These are phyloP conservation scores for Nemophila menziesii DNA, from an alignment of 257 asterid species.

Conservation along the genomic window DNA sequence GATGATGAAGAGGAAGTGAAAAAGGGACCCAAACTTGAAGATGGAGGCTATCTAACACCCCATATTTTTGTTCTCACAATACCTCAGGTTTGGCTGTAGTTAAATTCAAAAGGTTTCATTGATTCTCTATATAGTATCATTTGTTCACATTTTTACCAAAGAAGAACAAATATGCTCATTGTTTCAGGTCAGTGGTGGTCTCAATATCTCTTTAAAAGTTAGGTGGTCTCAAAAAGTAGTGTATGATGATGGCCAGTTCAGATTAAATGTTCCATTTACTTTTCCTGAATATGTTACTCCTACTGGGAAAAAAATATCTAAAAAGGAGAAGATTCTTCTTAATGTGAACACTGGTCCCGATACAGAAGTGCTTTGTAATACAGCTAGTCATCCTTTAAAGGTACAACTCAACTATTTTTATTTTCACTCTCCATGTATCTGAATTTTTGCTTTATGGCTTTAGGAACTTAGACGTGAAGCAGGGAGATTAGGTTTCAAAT, in stretches of 20 bases:
- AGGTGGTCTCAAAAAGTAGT: slow-evolving; percentile 85
- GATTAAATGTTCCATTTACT: slow-evolving; percentile 63
- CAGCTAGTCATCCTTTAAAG: slow-evolving; percentile 78
- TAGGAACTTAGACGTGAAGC: slow-evolving; percentile 57
- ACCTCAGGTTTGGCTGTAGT: slow-evolving; percentile 45
- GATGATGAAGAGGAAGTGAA: slow-evolving; percentile 25
- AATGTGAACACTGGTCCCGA: slow-evolving; percentile 60
- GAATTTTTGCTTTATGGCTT: background rate
- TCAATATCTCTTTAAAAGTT: slow-evolving; percentile 53
- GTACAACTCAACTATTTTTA: slow-evolving; percentile 21
- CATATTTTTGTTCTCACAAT: slow-evolving; percentile 58
- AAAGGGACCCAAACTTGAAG: slow-evolving; percentile 39
- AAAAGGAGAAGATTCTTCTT: slow-evolving; percentile 66
- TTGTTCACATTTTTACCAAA: background rate
- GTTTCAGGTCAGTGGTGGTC: slow-evolving; percentile 80
- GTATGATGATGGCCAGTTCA: slow-evolving; percentile 47
- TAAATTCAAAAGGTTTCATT: background rate
- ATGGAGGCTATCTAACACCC: slow-evolving; percentile 59
- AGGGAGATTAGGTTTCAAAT: slow-evolving; percentile 52
- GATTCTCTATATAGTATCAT: background rate
- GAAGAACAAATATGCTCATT: background rate
- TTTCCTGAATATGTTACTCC: slow-evolving; percentile 86
- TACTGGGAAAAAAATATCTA: slow-evolving; percentile 71
- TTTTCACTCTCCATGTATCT: slow-evolving; percentile 7
- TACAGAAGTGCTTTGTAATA: slow-evolving; percentile 46